Conservation (phyloP, 148 eudicot genomes). For the Pharnaceum exiguum region DNA sequence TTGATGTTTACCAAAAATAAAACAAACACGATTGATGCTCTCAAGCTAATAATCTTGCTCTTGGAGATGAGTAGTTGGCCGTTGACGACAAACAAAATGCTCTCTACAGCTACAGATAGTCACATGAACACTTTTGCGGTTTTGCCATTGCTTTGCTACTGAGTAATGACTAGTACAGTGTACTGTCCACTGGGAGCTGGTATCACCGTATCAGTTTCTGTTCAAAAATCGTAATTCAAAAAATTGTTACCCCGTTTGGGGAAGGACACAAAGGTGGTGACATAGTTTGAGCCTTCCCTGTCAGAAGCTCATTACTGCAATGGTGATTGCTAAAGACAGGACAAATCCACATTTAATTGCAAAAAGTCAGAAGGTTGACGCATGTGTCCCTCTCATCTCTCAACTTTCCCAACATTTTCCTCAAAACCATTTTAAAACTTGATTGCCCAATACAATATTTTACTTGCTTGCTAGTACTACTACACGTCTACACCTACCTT, state of each 20-base stretch:
- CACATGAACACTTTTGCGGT: too few relatives aligned
- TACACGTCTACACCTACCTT: too few relatives aligned
- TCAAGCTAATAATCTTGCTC: too few relatives aligned
- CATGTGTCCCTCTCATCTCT: slow-evolving; percentile 15
- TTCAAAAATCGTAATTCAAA: slow-evolving; percentile 12
- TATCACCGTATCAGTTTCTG: neutral
- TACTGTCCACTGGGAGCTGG: neutral
- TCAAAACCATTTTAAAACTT: neutral
- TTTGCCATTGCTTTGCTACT: neutral
- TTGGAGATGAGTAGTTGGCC: too few relatives aligned
- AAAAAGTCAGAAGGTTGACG: slow-evolving; percentile 16
- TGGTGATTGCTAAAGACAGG: slow-evolving; percentile 20
- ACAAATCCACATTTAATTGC: slow-evolving; percentile 11
- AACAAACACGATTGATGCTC: too few relatives aligned
- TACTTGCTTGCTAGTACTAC: too few relatives aligned
- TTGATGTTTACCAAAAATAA: too few relatives aligned
- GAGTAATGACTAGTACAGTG: neutral
- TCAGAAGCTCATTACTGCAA: slow-evolving; percentile 19
- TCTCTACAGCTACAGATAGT: too few relatives aligned
- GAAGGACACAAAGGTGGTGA: slow-evolving; percentile 5
- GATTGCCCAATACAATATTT: neutral
- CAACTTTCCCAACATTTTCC: neutral
- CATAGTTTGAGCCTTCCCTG: slow-evolving; percentile 3
- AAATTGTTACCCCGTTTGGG: slow-evolving; percentile 5
- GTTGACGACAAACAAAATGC: too few relatives aligned